Conservation (phyloP, 805 yeast genomes). For the Kluyveromyces starmeri region DNA sequence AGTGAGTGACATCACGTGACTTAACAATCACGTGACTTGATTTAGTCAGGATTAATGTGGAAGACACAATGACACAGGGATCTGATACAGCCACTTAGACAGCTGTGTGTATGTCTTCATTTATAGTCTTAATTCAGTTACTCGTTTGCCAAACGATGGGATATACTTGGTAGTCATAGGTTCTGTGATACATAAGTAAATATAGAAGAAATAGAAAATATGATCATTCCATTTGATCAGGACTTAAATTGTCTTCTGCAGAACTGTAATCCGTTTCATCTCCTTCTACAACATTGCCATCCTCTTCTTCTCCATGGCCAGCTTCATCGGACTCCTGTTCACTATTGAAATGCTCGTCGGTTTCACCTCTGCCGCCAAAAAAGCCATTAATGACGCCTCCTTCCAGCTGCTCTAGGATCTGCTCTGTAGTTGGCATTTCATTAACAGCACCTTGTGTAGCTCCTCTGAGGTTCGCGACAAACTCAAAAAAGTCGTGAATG, state of each 20-base stretch:
- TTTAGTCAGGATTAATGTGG: no score
- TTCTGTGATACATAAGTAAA: not conserved
- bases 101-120: no score
- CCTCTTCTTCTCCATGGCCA: constrained; percentile 7
- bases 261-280: not conserved
- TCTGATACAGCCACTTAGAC: no score
- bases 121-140: no score
- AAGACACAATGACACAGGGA: no score
- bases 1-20: no score
- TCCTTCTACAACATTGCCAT: not conserved
- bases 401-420: constrained; percentile 18
- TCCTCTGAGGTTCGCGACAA: constrained; percentile 20
- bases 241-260: not conserved
- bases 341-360: constrained; percentile 12
- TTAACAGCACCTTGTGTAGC: constrained; percentile 16
- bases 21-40: no score
- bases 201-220: no score
- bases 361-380: constrained; percentile 9
- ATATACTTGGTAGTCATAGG: no score
- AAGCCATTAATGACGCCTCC: constrained; percentile 9
- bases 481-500: constrained; percentile 21
- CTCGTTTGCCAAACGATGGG: no score
- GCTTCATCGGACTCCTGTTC: constrained; percentile 9
- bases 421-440: constrained; percentile 14
- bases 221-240: not conserved